Conservation (phyloP, 768 basidiomycete genomes). For the Phanerodontia chrysosporium region DNA sequence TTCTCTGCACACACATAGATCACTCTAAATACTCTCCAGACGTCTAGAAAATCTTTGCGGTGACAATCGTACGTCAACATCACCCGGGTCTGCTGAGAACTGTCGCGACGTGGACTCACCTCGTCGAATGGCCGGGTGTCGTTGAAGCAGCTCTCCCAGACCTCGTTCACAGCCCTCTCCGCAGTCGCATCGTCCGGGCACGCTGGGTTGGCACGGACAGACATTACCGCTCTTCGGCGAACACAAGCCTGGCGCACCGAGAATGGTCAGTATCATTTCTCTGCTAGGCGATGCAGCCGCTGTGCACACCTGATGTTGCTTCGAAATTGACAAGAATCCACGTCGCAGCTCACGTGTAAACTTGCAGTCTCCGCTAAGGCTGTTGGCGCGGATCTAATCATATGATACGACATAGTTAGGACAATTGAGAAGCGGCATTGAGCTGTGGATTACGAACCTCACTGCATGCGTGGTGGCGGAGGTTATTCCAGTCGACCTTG, state of each 20-base stretch:
- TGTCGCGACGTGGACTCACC: constrained; percentile 36
- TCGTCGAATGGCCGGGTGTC: constrained; percentile 98
- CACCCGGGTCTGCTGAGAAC: background rate
- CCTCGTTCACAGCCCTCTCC: constrained; percentile 89
- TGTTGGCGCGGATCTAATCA: constrained; percentile 88
- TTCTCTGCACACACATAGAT: background rate
- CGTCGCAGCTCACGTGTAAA: constrained; percentile 78
- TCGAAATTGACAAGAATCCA: constrained; percentile 76
- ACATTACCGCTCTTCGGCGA: constrained; percentile 78
- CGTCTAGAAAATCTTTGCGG: constrained; percentile 5
- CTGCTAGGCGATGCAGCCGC: constrained; percentile 1
- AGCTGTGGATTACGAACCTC: constrained; percentile 53
- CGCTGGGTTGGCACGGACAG: constrained; percentile 74
- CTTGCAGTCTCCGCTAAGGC: constrained; percentile 88
- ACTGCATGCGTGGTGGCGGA: constrained; percentile 94
- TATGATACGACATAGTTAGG: constrained; percentile 3
- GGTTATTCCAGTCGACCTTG: constrained; percentile 86
- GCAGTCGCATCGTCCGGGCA: constrained; percentile 77
- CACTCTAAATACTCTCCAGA: background rate
- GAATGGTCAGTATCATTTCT: constrained; percentile 9
- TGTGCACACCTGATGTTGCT: constrained; percentile 82
- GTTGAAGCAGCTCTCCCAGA: constrained; percentile 93
- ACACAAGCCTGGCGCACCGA: constrained; percentile 72
- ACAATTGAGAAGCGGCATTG: background rate
- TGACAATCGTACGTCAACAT: background rate